Evolutionary conservation across 2,329 filamentous ascomycete genomes (phyloP).

Genomic region (Hypoxylon sp.): DNA sequence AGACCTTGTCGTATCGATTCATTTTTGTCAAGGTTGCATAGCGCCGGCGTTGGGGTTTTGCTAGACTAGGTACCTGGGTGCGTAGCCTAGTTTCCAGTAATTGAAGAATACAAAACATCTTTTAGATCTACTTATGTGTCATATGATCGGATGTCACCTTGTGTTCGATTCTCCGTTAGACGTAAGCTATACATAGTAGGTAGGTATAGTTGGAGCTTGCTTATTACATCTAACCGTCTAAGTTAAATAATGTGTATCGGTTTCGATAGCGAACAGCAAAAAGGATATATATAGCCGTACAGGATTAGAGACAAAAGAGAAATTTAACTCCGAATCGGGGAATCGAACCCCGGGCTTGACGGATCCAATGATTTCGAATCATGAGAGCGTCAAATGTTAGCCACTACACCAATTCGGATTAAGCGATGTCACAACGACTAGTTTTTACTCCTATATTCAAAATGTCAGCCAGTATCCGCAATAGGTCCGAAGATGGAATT

Average conservation of each 20-base stretch:
- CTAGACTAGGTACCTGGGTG: slow-evolving; percentile 11
- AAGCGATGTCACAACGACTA: not conserved
- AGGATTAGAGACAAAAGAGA: not conserved
- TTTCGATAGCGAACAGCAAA: not conserved
- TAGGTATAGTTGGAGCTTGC: too few species aligned
- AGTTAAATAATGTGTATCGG: too few species aligned
- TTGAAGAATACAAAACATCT: not conserved
- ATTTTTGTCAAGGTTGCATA: slow-evolving; percentile 48
- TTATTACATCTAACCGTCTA: too few species aligned
- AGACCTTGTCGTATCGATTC: not conserved
- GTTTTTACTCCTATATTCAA: not conserved
- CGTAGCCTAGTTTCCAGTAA: not conserved
- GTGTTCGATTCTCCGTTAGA: not conserved
- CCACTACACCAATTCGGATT: slow-evolving; percentile 57
- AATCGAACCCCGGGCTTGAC: slow-evolving; percentile 53
- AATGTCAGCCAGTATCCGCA: too few species aligned
- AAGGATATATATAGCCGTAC: too few species aligned
- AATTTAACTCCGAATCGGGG: slow-evolving; percentile 49
- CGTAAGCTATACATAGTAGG: too few species aligned
- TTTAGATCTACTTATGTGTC: not conserved
- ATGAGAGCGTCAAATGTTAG: slow-evolving; percentile 57
- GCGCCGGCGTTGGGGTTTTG: slow-evolving; percentile 51
- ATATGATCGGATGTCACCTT: not conserved
- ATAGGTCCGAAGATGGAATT: not conserved
- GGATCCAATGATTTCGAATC: slow-evolving; percentile 27